Base-by-base conservation (phyloP, 106 monocot genomes). In the Cymbidium sinense region DNA sequence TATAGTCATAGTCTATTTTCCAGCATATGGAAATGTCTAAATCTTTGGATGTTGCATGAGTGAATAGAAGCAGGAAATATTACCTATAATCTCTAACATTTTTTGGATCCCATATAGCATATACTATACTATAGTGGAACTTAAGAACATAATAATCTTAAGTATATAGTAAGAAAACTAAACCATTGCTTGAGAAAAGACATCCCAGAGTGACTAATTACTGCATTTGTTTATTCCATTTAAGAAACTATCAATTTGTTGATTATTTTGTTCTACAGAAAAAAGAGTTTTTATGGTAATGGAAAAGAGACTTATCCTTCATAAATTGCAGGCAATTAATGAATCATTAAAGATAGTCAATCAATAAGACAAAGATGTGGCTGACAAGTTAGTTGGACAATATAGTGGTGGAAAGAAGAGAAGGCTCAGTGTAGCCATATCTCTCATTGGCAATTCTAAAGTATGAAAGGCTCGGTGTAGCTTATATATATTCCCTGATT, bases 351-450 rank as follows among this genome's bases (percentile, higher is more conserved):
- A 34, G 64, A 83, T 41, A 25, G 81, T 92, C 18, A 83, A 85
- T 30, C 77, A 89, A 23, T 79, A 75, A 43, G 80, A n/a, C n/a
- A 70, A 77, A 30, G 67, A 11, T 67, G 67, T 67, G 0, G 82
- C 47, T 23, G 86, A 89, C 77, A 81, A 79, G 25, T 81, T 19
- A 65, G 50, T 74, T 28, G 80, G 84, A 21, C 27, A 72, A 51
- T 92, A 92, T 35, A 89, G 88, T 78, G 91, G 88, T 35, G 91
- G 91, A 50, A 91, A 88, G 91, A 91, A 91, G 51, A 79, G 91
- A 69, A 78, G 91, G 37, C 86, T 37, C 0, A 36, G 20, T 71
- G 21, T n/a, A n/a, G n/a, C n/a, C n/a, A n/a, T n/a, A n/a, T n/a
- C n/a, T n/a, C n/a, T n/a, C n/a, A n/a, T n/a, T n/a, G n/a, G n/a